A percentile compares a stretch with the other conserved stretches of the same genome.
Evolutionary conservation across 805 yeast genomes (phyloP).

Genomic region (Debaryomyces prosopidis): DNA sequence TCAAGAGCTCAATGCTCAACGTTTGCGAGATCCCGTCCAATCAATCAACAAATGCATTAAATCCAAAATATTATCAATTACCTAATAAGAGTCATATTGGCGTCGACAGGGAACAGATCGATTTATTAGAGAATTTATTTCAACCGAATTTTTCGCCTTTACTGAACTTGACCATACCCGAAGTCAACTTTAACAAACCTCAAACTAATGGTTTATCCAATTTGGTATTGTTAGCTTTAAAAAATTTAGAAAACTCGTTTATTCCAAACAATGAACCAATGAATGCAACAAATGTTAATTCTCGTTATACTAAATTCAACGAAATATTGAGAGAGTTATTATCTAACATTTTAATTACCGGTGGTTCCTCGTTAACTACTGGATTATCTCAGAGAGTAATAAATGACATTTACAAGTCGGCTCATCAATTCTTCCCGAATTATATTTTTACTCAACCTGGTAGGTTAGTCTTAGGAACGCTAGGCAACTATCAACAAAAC

Average conservation of each 20-base stretch:
- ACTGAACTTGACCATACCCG: constrained; percentile 29
- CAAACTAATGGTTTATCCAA: constrained; percentile 50
- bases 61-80: constrained; percentile 18
- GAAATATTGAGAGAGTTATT: constrained; percentile 39
- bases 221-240: constrained; percentile 35
- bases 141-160: constrained; percentile 57
- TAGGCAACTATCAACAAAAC: constrained; percentile 24
- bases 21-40: constrained; percentile 20
- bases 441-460: constrained; percentile 33
- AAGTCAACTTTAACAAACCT: constrained; percentile 44
- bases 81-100: constrained; percentile 18
- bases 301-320: constrained; percentile 32
- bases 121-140: constrained; percentile 63
- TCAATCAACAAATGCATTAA: constrained; percentile 7
- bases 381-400: constrained; percentile 58
- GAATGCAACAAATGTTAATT: constrained; percentile 20
- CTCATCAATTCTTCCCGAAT: constrained; percentile 47
- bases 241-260: constrained; percentile 34
- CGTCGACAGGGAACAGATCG: constrained; percentile 13
- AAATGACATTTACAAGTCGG: constrained; percentile 51
- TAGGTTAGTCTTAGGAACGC: constrained; percentile 19
- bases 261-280: constrained; percentile 33
- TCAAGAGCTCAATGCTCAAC: constrained; percentile 32
- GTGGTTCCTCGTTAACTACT: constrained; percentile 56
- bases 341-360: constrained; percentile 55